Evolutionary conservation across 805 yeast species (phyloP), one percentile per base, ranked within the genome.

Genomic region (Ogataea trehalophila): DNA sequence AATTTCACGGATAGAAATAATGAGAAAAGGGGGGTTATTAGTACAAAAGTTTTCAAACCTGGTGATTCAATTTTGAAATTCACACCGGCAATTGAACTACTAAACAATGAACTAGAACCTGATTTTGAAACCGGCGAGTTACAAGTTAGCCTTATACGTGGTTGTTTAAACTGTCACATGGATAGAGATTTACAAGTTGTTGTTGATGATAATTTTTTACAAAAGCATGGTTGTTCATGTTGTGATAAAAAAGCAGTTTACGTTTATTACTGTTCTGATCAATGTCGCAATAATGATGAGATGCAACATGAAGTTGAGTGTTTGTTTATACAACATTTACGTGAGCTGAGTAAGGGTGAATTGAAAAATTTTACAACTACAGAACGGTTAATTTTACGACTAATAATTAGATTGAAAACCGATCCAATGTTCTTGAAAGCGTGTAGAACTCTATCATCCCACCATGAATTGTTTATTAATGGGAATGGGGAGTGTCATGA

Each of bases 401-500:
- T 54, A 16, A 35, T 49, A 3, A 48, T 46, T 8, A 37, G 47
- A 5, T 35, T 47, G n/a, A 37, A 42, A 7, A 17, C 37, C 11
- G 52, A 50, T 34, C 34, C 37, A 11, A 26, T 15, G 9, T 31
- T 46, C 4, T 44, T 53, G n/a, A 36, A 42, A 7, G 48, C 48
- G 23, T 56, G 58, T 43, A 46, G 42, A 16, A 48, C 51, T 17
- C 46, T 60, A 45, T 58, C 61, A 16, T 56, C 59, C 4, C 64
- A 60, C 34, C 48, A 52, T 39, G 55, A 57, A 22, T n/a, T 37
- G 17, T 43, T 5, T 53, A 53, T 26, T 16, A 11, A 26, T 26
- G 13, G 9, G 11, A 26, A 20, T 37, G 20, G 40, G 40, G 23
- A 22, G 16, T 26, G 31, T 26, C 31, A 26, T 26, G 9, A 26